phyloP scores from a whole-genome alignment of 2,329 filamentous ascomycete species.

The Beauveria bassiana region DNA sequence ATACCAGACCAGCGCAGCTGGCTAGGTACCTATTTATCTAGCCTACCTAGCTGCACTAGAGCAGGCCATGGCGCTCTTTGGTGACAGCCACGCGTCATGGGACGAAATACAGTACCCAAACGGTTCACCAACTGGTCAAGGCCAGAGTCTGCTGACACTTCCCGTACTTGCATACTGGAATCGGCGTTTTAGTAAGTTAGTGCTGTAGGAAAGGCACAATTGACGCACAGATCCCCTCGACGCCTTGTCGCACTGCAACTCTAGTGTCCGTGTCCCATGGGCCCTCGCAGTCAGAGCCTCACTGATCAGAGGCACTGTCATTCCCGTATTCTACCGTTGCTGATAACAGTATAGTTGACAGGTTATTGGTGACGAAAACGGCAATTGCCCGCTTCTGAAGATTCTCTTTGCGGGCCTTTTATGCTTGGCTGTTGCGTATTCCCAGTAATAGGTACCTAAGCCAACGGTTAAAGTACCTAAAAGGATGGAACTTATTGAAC shows the following conservation, averaged over 20 bases:
- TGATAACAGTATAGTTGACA: background rate
- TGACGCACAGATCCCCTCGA: conserved; percentile 8
- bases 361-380: background rate
- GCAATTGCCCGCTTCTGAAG: background rate
- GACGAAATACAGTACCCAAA: conserved; percentile 1
- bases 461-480: background rate
- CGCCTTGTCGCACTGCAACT: conserved; percentile 1
- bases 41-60: background rate
- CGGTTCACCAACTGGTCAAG: background rate
- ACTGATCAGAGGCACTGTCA: background rate
- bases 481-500: background rate
- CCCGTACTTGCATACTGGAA: background rate
- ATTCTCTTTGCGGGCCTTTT: background rate
- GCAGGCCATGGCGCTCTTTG: background rate
- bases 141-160: background rate
- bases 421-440: background rate
- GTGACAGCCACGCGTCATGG: conserved; percentile 6
- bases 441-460: background rate
- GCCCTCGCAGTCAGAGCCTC: background rate
- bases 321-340: background rate
- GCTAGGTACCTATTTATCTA: no score
- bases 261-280: conserved; percentile 6
- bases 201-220: background rate
- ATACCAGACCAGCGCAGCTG: background rate
- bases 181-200: background rate